Evolutionary conservation across 306 rosid genomes (phyloP).

Genomic region (Rosa chinensis): DNA sequence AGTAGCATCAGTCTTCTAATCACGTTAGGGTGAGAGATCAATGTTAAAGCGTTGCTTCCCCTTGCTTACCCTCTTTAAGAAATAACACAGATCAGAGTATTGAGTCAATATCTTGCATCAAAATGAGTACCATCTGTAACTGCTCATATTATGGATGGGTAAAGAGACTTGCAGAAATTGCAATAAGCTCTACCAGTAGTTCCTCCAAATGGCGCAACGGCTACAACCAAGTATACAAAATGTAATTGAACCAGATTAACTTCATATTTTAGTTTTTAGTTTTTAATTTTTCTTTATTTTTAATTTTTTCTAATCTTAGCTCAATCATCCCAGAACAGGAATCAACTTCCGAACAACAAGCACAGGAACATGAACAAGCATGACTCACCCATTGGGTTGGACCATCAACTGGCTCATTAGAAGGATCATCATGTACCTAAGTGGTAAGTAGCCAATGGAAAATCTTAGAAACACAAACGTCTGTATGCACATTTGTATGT

Average conservation of each 20-base stretch:
- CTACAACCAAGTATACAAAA: slow-evolving; percentile 38
- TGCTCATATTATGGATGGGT: slow-evolving; percentile 7
- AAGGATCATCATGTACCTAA: slow-evolving; percentile 90
- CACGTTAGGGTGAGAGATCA: slow-evolving; percentile 77
- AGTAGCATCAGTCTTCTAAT: slow-evolving; percentile 34
- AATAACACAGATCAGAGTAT: not conserved
- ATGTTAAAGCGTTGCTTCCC: slow-evolving; percentile 80
- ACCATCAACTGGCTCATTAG: slow-evolving; percentile 93
- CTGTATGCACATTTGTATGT: too few species aligned
- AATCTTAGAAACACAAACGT: slow-evolving; percentile 22
- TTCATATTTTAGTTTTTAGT: not conserved
- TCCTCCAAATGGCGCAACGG: slow-evolving; percentile 94
- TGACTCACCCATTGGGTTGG: slow-evolving; percentile 95
- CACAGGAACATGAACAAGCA: slow-evolving; percentile 12
- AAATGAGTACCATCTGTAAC: not conserved
- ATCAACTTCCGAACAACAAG: slow-evolving; percentile 6
- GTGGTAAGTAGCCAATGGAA: slow-evolving; percentile 29
- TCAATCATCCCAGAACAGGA: slow-evolving; percentile 7
- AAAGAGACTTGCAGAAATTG: slow-evolving; percentile 77
- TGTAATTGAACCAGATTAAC: slow-evolving; percentile 10
- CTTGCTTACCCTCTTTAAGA: slow-evolving; percentile 76
- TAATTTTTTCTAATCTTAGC: too few species aligned
- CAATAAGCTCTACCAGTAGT: slow-evolving; percentile 87
- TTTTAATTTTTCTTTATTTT: too few species aligned
- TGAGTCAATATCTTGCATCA: not conserved